These are phyloP conservation scores for Leccinum imitatum DNA, from an alignment of 768 basidiomycete genomes.

Conservation along the genomic window DNA sequence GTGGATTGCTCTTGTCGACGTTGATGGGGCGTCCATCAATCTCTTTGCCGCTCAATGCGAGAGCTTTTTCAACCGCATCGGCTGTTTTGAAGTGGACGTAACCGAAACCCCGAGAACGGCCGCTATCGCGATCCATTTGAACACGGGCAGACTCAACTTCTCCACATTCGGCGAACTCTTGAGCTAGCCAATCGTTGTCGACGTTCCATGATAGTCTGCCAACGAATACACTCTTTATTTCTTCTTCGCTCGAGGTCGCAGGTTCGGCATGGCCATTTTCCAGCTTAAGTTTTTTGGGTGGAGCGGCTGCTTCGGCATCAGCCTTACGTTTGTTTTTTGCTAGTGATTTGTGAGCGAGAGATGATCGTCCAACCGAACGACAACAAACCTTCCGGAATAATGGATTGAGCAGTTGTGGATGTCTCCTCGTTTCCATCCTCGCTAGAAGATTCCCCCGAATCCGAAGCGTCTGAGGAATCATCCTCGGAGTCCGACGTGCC, in stretches of 20 bases:
- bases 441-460: slow-evolving; percentile 15
- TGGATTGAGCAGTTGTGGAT: slow-evolving; percentile 43
- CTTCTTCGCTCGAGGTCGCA: slow-evolving; percentile 43
- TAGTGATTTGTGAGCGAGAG: slow-evolving; percentile 3
- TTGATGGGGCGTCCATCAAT: slow-evolving; percentile 90
- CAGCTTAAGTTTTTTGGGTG: slow-evolving; percentile 83
- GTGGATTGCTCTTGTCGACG: slow-evolving; percentile 74
- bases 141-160: slow-evolving; percentile 90
- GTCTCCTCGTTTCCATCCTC: slow-evolving; percentile 5
- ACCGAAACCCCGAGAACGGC: slow-evolving; percentile 82
- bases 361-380: neutral
- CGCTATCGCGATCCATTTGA: slow-evolving; percentile 77
- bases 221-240: slow-evolving; percentile 80
- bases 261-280: slow-evolving; percentile 47
- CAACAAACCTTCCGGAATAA: slow-evolving; percentile 40
- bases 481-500: neutral
- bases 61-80: slow-evolving; percentile 77
- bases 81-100: slow-evolving; percentile 74
- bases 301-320: slow-evolving; percentile 53
- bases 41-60: slow-evolving; percentile 79
- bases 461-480: slow-evolving; percentile 8
- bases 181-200: slow-evolving; percentile 91
- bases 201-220: slow-evolving; percentile 95
- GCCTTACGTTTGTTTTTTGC: slow-evolving; percentile 77
- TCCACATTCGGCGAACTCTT: slow-evolving; percentile 87